phyloP scores from a whole-genome alignment of 345 rosid genomes.

The Gossypium stocksii region DNA sequence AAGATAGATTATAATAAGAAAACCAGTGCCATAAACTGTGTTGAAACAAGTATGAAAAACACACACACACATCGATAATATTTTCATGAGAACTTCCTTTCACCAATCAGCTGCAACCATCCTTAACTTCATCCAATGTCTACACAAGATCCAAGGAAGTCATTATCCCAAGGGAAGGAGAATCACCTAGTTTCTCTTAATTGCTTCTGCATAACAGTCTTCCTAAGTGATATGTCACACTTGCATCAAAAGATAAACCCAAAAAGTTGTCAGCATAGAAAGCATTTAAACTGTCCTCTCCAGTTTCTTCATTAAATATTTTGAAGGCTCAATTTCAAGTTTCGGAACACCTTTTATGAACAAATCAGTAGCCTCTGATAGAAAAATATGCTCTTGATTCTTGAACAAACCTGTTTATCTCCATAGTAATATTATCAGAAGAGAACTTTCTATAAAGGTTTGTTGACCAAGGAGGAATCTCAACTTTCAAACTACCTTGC shows the following conservation, averaged over 20 bases:
- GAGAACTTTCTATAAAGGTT: neutral
- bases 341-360: neutral
- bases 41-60: neutral
- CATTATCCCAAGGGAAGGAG: neutral
- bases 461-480: neutral
- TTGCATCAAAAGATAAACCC: neutral
- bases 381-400: neutral
- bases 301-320: neutral
- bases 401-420: neutral
- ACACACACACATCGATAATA: neutral
- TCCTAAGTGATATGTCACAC: neutral
- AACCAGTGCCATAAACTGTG: neutral
- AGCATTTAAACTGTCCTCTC: neutral
- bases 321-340: neutral
- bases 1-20: neutral
- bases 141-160: neutral
- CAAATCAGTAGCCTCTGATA: neutral
- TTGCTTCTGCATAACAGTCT: neutral
- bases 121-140: neutral
- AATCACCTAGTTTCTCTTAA: neutral
- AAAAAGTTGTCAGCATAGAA: neutral
- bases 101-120: neutral
- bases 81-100: slow-evolving; percentile 3
- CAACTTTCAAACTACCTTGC: neutral
- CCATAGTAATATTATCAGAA: neutral